Evolutionary conservation across 768 basidiomycete species (phyloP).

Genomic region (Tylopilus intermedius): DNA sequence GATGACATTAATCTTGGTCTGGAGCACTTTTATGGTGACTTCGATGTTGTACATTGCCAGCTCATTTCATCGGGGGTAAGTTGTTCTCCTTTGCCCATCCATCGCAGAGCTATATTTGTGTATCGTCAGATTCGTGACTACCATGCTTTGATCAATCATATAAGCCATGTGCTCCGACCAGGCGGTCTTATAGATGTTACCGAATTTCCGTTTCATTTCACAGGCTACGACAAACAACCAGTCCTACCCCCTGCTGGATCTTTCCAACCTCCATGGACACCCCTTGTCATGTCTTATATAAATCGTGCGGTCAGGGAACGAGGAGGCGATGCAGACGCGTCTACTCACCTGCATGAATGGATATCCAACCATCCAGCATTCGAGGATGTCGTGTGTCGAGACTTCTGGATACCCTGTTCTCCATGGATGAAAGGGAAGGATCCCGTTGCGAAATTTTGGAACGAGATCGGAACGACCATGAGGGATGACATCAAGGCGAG

Average conservation of each 20-base stretch:
- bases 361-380: conserved; percentile 49
- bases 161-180: conserved; percentile 61
- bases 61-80: conserved; percentile 71
- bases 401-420: conserved; percentile 61
- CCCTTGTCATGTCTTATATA: conserved; percentile 59
- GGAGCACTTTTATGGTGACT: conserved; percentile 75
- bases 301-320: conserved; percentile 47
- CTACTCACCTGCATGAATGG: conserved; percentile 53
- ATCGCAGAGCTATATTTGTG: conserved; percentile 14
- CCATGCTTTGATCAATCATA: conserved; percentile 56
- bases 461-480: conserved; percentile 42
- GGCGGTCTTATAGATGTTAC: conserved; percentile 61
- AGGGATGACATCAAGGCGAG: conserved; percentile 56
- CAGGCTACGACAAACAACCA: conserved; percentile 45
- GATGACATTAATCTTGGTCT: conserved; percentile 83
- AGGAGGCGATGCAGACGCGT: conserved; percentile 63
- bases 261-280: conserved; percentile 51
- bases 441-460: conserved; percentile 30
- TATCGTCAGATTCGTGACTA: conserved; percentile 62
- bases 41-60: conserved; percentile 70
- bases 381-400: conserved; percentile 52
- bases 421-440: conserved; percentile 38
- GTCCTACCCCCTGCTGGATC: conserved; percentile 40
- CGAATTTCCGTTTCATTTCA: conserved; percentile 68
- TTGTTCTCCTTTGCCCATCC: conserved; percentile 12